Base-by-base conservation (phyloP, 768 basidiomycete genomes). In the Zangia roseola region DNA sequence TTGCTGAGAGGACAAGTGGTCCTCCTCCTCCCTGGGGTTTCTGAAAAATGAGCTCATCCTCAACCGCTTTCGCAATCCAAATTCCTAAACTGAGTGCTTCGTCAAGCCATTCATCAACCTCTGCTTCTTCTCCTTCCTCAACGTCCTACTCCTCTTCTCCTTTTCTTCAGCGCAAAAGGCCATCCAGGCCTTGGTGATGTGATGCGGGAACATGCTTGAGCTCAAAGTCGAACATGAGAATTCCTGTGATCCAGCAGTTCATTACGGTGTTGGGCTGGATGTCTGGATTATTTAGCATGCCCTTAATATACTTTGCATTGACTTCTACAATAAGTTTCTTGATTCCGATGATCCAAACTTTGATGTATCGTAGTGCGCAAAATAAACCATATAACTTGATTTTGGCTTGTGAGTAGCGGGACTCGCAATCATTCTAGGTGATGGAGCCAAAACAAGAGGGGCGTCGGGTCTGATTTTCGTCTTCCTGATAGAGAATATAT, bases 391-490 rank as follows among this genome's bases (percentile, higher is more conserved):
- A 70, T 0, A 71, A 44, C 25, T 69, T 61, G 4, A 67, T 23
- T 43, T 70, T 69, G 0, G 57, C 28, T 20, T 64, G 60, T 10
- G 54, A 55, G 14, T 51, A 53, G 4, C 26, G 31, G 1, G 9
- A 59, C 13, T 55, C 42, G 0, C 2, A 6, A 6, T 51, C 62
- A 43, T 73, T 72, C 49, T 71, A 59, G 0, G 67, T 54, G 5
- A 78, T 71, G 0, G 70, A 77, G 0, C 73, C 64, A 44, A 75
- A 79, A 0, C 59, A 52, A 0, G 63, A 57, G 26, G 65, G 74
- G 6, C 57, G 53, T 0, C 60, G 49, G 5, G 45, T 38, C 1
- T 52, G 51, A 1, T 58, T 47, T 0, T 41, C 17, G 20, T 64
- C 55, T 4, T 55, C 31, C 24, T 74, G 69, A 2, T 28, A 49